Evolutionary conservation across 495 filamentous ascomycete genomes (phyloP).

Genomic region (Neurospora cerealis): DNA sequence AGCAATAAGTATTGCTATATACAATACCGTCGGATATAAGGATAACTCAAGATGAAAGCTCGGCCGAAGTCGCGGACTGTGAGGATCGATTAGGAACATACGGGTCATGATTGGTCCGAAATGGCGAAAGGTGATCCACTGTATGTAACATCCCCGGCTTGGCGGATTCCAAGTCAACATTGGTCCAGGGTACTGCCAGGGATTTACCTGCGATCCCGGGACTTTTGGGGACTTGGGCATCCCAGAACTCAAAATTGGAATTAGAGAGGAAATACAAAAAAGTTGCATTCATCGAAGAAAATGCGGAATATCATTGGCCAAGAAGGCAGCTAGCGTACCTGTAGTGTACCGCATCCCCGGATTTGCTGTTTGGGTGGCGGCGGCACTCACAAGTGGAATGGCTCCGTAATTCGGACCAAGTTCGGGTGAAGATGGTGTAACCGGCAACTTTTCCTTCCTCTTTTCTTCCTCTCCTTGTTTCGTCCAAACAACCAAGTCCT

Average conservation of each 20-base stretch:
- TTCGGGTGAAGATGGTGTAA: background rate
- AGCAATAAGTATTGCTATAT: background rate
- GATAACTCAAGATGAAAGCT: background rate
- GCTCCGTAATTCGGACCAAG: background rate
- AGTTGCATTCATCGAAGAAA: background rate
- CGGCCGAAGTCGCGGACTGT: background rate
- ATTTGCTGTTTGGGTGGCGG: background rate
- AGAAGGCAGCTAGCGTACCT: background rate
- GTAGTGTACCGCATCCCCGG: background rate
- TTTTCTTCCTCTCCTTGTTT: conserved; percentile 10
- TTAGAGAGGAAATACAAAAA: background rate
- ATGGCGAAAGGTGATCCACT: background rate
- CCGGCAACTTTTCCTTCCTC: background rate
- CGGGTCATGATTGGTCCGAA: background rate
- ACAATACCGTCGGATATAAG: background rate
- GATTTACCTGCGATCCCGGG: background rate
- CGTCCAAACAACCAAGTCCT: conserved; percentile 1
- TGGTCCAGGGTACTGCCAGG: background rate
- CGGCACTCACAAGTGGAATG: background rate
- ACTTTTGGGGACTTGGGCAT: background rate
- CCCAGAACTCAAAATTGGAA: background rate
- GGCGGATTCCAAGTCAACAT: background rate
- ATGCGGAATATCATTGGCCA: background rate
- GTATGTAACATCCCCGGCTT: background rate
- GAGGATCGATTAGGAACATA: background rate